These are phyloP conservation scores for Dactylella cylindrospora DNA, from an alignment of 2,329 filamentous ascomycete genomes.

Conservation along the genomic window DNA sequence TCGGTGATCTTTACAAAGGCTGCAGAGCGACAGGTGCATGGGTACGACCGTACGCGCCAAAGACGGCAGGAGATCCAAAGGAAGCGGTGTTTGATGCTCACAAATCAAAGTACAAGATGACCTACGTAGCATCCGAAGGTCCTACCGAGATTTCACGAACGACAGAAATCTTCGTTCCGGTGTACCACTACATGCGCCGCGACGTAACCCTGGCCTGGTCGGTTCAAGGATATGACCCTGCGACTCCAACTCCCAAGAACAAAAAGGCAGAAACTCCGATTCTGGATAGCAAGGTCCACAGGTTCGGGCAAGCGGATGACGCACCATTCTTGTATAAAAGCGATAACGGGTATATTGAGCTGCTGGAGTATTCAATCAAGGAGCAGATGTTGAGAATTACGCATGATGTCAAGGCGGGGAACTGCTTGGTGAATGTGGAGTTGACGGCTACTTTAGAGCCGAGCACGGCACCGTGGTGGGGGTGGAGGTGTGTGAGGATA, in stretches of 20 bases:
- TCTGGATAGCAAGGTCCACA: constrained; percentile 1
- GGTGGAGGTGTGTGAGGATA: constrained; percentile 22
- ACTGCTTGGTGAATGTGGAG: constrained; percentile 18
- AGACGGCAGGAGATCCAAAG: constrained; percentile 52
- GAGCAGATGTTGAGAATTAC: constrained; percentile 29
- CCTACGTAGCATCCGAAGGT: constrained; percentile 48
- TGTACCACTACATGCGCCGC: constrained; percentile 56
- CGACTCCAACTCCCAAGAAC: constrained; percentile 6
- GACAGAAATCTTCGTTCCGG: constrained; percentile 54
- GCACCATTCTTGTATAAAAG: constrained; percentile 34
- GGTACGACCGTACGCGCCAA: constrained; percentile 54
- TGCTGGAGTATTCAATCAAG: constrained; percentile 33
- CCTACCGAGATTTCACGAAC: constrained; percentile 47
- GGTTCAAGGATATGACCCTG: constrained; percentile 1
- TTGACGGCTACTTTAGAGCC: constrained; percentile 35
- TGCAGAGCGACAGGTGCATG: constrained; percentile 53
- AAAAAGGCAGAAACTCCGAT: neutral
- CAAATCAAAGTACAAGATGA: constrained; percentile 51
- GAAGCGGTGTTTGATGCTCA: constrained; percentile 52
- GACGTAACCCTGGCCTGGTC: constrained; percentile 41
- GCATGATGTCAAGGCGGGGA: constrained; percentile 26
- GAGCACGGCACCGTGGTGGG: constrained; percentile 35
- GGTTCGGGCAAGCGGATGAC: constrained; percentile 31
- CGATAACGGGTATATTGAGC: constrained; percentile 20
- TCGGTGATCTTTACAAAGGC: constrained; percentile 53